Evolutionary conservation across 2,329 filamentous ascomycete species (phyloP).

Genomic region (Helotiales sp.): DNA sequence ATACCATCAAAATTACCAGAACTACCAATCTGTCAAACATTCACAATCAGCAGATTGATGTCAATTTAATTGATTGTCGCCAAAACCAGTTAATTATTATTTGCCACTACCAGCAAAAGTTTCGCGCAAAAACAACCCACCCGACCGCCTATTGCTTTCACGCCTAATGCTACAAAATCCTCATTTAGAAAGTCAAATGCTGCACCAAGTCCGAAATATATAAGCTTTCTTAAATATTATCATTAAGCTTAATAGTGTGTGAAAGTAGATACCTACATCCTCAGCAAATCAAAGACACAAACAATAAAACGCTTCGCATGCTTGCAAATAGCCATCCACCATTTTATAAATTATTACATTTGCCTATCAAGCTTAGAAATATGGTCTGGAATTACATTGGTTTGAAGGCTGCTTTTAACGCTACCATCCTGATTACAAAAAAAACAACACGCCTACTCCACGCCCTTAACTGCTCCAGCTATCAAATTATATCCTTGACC

Average conservation of each 20-base stretch:
- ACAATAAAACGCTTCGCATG: slow-evolving; percentile 3
- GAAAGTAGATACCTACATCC: slow-evolving; percentile 1
- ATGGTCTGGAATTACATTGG: slow-evolving; percentile 25
- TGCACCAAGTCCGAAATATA: slow-evolving; percentile 18
- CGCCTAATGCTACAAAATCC: slow-evolving; percentile 23
- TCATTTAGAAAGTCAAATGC: slow-evolving; percentile 14
- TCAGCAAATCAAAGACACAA: slow-evolving; percentile 5
- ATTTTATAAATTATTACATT: slow-evolving; percentile 5
- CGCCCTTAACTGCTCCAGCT: slow-evolving; percentile 10
- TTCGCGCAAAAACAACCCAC: background rate
- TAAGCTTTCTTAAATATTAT: slow-evolving; percentile 18
- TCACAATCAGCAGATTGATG: slow-evolving; percentile 18
- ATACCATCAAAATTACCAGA: slow-evolving; percentile 16
- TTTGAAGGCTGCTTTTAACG: slow-evolving; percentile 12
- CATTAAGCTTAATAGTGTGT: background rate
- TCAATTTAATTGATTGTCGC: slow-evolving; percentile 10
- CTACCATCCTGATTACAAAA: slow-evolving; percentile 18
- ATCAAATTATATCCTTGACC: slow-evolving; percentile 13
- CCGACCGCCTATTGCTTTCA: slow-evolving; percentile 25
- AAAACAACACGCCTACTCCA: slow-evolving; percentile 20
- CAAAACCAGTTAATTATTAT: slow-evolving; percentile 19
- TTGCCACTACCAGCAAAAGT: slow-evolving; percentile 3
- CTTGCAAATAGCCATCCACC: slow-evolving; percentile 5
- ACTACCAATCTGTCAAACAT: slow-evolving; percentile 9
- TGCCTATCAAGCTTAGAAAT: slow-evolving; percentile 22